Conservation (phyloP, 2,329 filamentous ascomycete species). For the Paecilomyces dactylethromorphus region DNA sequence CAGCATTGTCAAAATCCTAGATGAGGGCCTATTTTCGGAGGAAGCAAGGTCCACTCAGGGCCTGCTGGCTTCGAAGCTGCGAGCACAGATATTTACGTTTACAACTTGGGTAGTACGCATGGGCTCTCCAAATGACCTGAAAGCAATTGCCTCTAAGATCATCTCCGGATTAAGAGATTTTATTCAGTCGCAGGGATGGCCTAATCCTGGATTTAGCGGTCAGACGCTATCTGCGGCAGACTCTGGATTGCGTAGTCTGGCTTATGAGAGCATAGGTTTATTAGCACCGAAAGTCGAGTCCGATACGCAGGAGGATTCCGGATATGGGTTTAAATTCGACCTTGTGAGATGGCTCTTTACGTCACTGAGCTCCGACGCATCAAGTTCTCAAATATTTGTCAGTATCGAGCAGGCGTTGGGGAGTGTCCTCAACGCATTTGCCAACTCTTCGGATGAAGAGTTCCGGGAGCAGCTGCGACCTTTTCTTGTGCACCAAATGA, state of each 20-base stretch:
- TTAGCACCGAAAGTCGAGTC: conserved; percentile 51
- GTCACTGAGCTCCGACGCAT: conserved; percentile 73
- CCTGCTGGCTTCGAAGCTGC: conserved; percentile 71
- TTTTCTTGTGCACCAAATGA: conserved; percentile 65
- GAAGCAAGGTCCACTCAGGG: conserved; percentile 45
- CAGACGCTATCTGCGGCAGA: conserved; percentile 54
- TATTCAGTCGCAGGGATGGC: conserved; percentile 79
- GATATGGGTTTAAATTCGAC: conserved; percentile 42
- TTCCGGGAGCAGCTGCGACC: conserved; percentile 41
- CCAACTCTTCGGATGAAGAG: conserved; percentile 36
- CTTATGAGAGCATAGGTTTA: conserved; percentile 86
- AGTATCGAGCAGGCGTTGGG: conserved; percentile 87
- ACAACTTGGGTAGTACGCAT: conserved; percentile 80
- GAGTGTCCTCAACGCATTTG: conserved; percentile 60
- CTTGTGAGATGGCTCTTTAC: conserved; percentile 73
- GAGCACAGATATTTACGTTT: conserved; percentile 77
- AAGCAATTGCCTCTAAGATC: conserved; percentile 60
- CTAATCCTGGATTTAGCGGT: conserved; percentile 47
- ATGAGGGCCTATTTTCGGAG: conserved; percentile 53
- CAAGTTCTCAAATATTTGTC: conserved; percentile 65
- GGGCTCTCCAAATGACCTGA: conserved; percentile 56
- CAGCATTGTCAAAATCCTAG: conserved; percentile 62
- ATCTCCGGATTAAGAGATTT: conserved; percentile 65
- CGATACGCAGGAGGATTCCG: conserved; percentile 15
- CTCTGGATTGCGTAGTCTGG: conserved; percentile 65